Evolutionary conservation across 768 basidiomycete genomes (phyloP), one percentile per base, ranked within the genome.

Genomic region (Cystofilobasidium capitatum): DNA sequence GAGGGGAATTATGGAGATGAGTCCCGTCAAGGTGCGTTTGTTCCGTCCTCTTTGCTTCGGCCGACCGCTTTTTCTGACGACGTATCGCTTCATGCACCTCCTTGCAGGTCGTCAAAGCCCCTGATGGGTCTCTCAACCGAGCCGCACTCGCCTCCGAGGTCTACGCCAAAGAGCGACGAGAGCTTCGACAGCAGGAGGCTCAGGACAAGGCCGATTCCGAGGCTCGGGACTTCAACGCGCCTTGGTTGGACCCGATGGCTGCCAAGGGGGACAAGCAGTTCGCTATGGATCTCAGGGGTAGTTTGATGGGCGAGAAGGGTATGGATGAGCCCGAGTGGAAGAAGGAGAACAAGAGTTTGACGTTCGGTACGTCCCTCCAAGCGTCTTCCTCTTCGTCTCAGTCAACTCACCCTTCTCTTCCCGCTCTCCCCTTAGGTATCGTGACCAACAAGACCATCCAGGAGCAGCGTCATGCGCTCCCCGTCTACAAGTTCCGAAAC

Each of bases 161-260:
- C 1, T 79, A 97, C 3, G 90, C 94, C 16, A 96, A 96, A 77
- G 96, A 99, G 77, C 84, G 96, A 62, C 83, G 93, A 51, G 96
- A 99, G 76, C 78, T 98, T 59, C 84, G 91, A 70, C 90, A 93
- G 72, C 90, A 98, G 76, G 93, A 98, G 75, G 88, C 82, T 17
- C 94, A 96, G 74, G 96, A 98, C 70, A 81, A 88, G 71, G 94
- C 89, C 0, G 96, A 98, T 75, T 89, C 92, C 0, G 88, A 98
- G 77, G 86, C 91, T 62, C 84, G 91, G 31, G 93, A 99, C 79
- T 89, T 99, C 77, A 91, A 83, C 72, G 88, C 90, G 54, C 93
- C 96, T 5, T 99, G 96, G 96, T 80, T 97, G 26, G 96, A 99
- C 77, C 96, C 96, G 22, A 96, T 98, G 92, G 88, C 93, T 16